Evolutionary conservation across 306 rosid genomes (phyloP).

Genomic region (Medicago lupulina): DNA sequence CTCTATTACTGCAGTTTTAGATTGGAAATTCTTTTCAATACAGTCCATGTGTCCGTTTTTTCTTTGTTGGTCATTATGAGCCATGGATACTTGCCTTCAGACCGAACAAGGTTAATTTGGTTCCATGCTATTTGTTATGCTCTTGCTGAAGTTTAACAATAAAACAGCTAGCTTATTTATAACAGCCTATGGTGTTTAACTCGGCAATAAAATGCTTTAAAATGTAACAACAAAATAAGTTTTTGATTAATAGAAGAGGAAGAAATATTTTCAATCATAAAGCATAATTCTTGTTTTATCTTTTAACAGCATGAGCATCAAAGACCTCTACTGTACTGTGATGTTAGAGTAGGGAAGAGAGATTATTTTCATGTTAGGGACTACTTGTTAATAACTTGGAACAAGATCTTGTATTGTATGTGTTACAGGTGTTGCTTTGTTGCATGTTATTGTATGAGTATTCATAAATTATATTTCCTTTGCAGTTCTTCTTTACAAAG

Average conservation of each 20-base stretch:
- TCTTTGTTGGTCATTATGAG: slow-evolving; percentile 40
- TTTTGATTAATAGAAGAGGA: neutral
- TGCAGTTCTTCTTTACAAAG: slow-evolving; percentile 79
- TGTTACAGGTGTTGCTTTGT: slow-evolving; percentile 17
- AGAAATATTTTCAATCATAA: neutral
- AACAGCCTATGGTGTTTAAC: slow-evolving; percentile 35
- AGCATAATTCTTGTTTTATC: neutral
- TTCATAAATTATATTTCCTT: slow-evolving; percentile 38
- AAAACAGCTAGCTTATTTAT: slow-evolving; percentile 43
- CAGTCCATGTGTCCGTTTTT: slow-evolving; percentile 30
- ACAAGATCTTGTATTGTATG: slow-evolving; percentile 33
- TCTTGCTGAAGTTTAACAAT: slow-evolving; percentile 36
- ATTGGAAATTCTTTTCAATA: slow-evolving; percentile 33
- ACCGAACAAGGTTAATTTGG: slow-evolving; percentile 50
- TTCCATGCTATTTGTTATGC: slow-evolving; percentile 37
- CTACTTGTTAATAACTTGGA: slow-evolving; percentile 23
- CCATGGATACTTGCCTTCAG: slow-evolving; percentile 41
- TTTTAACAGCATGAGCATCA: slow-evolving; percentile 27
- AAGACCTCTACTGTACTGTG: slow-evolving; percentile 11
- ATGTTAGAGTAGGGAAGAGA: slow-evolving; percentile 21
- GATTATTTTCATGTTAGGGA: slow-evolving; percentile 20
- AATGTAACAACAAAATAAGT: neutral
- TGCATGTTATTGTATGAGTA: slow-evolving; percentile 29
- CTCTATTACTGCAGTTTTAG: slow-evolving; percentile 39
- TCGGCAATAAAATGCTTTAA: slow-evolving; percentile 35